Conservation (phyloP, 345 rosid species). For the Arabidopsis thaliana region DNA sequence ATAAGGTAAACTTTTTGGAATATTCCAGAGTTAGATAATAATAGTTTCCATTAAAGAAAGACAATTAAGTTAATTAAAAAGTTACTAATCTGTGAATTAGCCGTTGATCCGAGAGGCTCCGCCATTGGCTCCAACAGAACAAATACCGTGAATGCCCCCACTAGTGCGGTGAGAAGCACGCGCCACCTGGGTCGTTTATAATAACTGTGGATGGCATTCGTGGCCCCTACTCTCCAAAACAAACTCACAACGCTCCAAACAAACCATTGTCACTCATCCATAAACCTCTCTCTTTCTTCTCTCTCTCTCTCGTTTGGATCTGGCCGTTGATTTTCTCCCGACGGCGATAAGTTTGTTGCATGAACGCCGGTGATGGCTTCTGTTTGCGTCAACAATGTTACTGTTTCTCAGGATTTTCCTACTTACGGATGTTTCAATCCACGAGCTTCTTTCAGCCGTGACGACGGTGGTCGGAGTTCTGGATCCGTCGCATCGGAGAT, state of each 20-base stretch:
- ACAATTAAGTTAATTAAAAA: background rate
- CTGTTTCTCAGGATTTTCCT: constrained; percentile 67
- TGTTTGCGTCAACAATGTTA: constrained; percentile 75
- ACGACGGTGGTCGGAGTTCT: constrained; percentile 45
- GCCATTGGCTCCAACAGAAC: constrained; percentile 29
- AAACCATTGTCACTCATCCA: background rate
- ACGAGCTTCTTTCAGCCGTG: constrained; percentile 59
- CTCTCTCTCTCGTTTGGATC: constrained; percentile 30
- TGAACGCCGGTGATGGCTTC: constrained; percentile 68
- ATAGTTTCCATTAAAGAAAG: constrained; percentile 1
- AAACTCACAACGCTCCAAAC: constrained; percentile 42
- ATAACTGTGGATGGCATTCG: background rate
- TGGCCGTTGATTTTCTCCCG: constrained; percentile 29
- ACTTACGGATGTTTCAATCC: constrained; percentile 72
- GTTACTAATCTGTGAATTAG: constrained; percentile 21
- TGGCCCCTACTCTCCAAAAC: constrained; percentile 8
- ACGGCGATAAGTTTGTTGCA: constrained; percentile 17
- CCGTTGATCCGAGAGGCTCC: constrained; percentile 36
- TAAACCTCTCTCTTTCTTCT: constrained; percentile 4
- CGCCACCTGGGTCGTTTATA: constrained; percentile 39
- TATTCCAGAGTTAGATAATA: background rate
- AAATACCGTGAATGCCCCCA: constrained; percentile 15
- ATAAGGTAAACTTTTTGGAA: constrained; percentile 22
- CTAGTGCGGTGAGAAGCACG: constrained; percentile 21
- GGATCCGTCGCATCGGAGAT: constrained; percentile 29